These are phyloP conservation scores for Gautieria morchelliformis DNA, from an alignment of 768 basidiomycete species.

Conservation along the genomic window DNA sequence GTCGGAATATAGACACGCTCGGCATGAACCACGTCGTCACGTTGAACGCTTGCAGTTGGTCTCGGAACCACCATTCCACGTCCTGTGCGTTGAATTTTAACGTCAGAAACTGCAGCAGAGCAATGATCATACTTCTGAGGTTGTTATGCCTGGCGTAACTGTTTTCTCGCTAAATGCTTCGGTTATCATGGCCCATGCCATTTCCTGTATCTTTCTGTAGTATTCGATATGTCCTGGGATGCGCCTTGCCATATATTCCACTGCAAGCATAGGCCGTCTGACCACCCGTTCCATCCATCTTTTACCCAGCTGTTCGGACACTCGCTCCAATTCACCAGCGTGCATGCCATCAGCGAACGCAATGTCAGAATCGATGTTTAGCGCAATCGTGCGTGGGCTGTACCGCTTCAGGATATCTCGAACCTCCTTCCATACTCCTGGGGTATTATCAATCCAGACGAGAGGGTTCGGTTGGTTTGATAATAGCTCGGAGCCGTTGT, in stretches of 20 bases:
- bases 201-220: conserved; percentile 40
- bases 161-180: conserved; percentile 40
- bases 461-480: conserved; percentile 32
- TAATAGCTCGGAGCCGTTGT: conserved; percentile 27
- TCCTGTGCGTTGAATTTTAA: conserved; percentile 25
- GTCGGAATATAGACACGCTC: conserved; percentile 34
- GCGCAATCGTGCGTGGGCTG: conserved; percentile 32
- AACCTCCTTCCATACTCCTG: conserved; percentile 37
- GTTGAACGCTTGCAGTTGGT: conserved; percentile 37
- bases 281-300: conserved; percentile 32
- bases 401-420: conserved; percentile 26
- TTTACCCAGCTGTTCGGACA: conserved; percentile 29
- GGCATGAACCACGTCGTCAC: conserved; percentile 46
- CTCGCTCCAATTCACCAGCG: conserved; percentile 34
- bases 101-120: background rate
- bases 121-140: conserved; percentile 22
- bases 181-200: conserved; percentile 41
- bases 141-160: conserved; percentile 34
- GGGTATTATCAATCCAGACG: conserved; percentile 41
- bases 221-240: conserved; percentile 33
- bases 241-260: conserved; percentile 38
- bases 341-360: conserved; percentile 42
- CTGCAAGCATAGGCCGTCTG: conserved; percentile 35
- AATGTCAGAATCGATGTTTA: conserved; percentile 38
- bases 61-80: conserved; percentile 45